These are phyloP conservation scores for Penicillium oxalicum DNA, from an alignment of 2,329 filamentous ascomycete genomes.

Conservation along the genomic window DNA sequence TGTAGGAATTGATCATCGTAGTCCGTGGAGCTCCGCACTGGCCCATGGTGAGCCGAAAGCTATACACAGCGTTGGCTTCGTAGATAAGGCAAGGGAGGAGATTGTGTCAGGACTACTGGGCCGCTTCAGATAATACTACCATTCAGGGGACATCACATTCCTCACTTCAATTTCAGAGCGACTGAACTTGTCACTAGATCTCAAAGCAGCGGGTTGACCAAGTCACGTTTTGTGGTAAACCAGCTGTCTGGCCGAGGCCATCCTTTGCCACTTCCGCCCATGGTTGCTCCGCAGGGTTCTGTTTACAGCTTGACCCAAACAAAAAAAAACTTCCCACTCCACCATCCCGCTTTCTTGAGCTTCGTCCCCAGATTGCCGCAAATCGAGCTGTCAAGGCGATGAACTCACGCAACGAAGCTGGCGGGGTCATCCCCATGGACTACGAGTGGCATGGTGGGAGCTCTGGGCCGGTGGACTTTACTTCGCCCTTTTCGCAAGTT, in stretches of 20 bases:
- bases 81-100: no score
- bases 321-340: constrained; percentile 17
- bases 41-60: no score
- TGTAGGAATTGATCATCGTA: no score
- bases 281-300: constrained; percentile 15
- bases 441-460: constrained; percentile 42
- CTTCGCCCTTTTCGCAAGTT: constrained; percentile 46
- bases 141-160: no score
- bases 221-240: no score
- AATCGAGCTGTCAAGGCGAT: constrained; percentile 20
- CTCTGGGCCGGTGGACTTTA: constrained; percentile 38
- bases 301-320: constrained; percentile 13
- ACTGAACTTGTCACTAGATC: no score
- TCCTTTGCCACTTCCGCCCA: constrained; percentile 7
- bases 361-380: constrained; percentile 4
- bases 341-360: constrained; percentile 10
- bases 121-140: no score
- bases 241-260: not conserved
- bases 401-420: constrained; percentile 28
- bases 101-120: no score
- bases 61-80: no score
- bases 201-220: no score
- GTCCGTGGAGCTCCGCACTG: no score
- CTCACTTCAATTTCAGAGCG: no score
- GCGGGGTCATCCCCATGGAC: constrained; percentile 46